These are phyloP conservation scores for Metschnikowia similis DNA, from an alignment of 805 yeast genomes.

Conservation along the genomic window DNA sequence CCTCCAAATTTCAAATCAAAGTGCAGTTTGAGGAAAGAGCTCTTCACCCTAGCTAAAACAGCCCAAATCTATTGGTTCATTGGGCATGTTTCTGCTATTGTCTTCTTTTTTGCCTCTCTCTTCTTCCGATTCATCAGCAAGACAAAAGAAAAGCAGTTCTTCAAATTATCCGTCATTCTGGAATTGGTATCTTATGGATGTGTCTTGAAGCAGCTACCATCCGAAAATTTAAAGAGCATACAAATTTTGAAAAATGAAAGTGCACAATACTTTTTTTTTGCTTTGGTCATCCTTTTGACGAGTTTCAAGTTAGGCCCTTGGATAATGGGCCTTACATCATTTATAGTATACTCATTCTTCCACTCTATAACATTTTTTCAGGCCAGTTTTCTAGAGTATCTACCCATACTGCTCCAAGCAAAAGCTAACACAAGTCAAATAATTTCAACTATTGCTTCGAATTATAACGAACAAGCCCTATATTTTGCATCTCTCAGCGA, in stretches of 20 bases:
- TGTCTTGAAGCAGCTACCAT: slow-evolving; percentile 53
- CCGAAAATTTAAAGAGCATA: slow-evolving; percentile 4
- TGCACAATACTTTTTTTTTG: slow-evolving; percentile 35
- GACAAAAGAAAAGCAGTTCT: slow-evolving; percentile 23
- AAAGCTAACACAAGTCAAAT: slow-evolving; percentile 27
- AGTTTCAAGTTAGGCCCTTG: slow-evolving; percentile 32
- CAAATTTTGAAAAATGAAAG: slow-evolving; percentile 37
- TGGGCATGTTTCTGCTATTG: slow-evolving; percentile 52
- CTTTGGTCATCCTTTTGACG: slow-evolving; percentile 25
- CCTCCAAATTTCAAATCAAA: neutral
- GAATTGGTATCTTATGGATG: slow-evolving; percentile 59
- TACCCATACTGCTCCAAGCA: slow-evolving; percentile 30
- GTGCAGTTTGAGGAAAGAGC: neutral
- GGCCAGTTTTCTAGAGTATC: slow-evolving; percentile 25
- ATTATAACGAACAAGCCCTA: slow-evolving; percentile 34
- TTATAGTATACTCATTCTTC: slow-evolving; percentile 33
- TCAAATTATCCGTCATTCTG: slow-evolving; percentile 40
- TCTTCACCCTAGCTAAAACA: slow-evolving; percentile 8
- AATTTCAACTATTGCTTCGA: slow-evolving; percentile 28
- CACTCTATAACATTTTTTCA: slow-evolving; percentile 38
- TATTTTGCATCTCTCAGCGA: slow-evolving; percentile 37
- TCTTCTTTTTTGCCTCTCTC: slow-evolving; percentile 37
- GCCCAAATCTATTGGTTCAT: slow-evolving; percentile 65
- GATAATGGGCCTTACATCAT: slow-evolving; percentile 37
- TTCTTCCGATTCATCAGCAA: slow-evolving; percentile 40